A percentile compares a stretch with the other conserved stretches of the same genome.
Evolutionary conservation across 129 eudicot species (phyloP).

Genomic region (Flaveria ramosissima): DNA sequence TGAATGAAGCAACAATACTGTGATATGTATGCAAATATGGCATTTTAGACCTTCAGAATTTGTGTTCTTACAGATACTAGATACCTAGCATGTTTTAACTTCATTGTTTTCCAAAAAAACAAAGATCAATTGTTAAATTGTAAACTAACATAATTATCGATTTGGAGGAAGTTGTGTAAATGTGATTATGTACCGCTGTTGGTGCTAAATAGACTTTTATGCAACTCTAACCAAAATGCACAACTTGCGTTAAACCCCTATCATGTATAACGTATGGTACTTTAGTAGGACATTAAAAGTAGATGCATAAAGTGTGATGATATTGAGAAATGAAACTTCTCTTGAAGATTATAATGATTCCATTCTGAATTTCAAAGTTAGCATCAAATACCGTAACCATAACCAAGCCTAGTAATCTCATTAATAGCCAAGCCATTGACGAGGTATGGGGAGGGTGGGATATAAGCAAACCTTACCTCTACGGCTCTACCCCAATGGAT

Average conservation of each 20-base stretch:
- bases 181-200: not conserved
- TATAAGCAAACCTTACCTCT: too few relatives aligned
- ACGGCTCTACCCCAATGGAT: too few relatives aligned
- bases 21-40: not conserved
- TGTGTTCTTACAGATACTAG: slow-evolving; percentile 1
- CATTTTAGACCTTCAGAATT: slow-evolving; percentile 2
- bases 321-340: not conserved
- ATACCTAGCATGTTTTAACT: not conserved
- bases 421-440: too few relatives aligned
- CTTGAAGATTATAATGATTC: not conserved
- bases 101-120: not conserved
- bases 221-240: not conserved
- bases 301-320: not conserved
- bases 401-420: too few relatives aligned
- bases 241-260: too few relatives aligned
- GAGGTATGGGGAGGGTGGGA: too few relatives aligned
- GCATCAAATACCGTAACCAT: not conserved
- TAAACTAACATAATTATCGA: not conserved
- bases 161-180: not conserved
- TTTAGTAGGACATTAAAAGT: not conserved
- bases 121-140: not conserved
- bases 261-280: too few relatives aligned
- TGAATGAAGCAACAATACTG: not conserved
- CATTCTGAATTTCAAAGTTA: not conserved
- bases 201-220: not conserved